A percentile compares a stretch with the other conserved stretches of the same genome.
Evolutionary conservation across 2,329 filamentous ascomycete species (phyloP).

Genomic region (Penicillium concentricum): DNA sequence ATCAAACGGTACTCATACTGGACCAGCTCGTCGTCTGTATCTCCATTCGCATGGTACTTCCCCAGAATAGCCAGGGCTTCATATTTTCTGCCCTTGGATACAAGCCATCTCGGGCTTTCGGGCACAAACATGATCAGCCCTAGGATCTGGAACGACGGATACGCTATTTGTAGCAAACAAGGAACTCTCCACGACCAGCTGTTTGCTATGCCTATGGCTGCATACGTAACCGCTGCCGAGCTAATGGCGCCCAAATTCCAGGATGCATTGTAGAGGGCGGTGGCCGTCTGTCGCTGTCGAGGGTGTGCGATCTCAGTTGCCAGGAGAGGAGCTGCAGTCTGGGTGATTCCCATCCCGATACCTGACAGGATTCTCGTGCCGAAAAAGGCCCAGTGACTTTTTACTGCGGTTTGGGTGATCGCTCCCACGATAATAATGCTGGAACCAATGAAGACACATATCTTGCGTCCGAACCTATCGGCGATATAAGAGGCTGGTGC

Average conservation of each 20-base stretch:
- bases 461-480: conserved; percentile 47
- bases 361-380: conserved; percentile 33
- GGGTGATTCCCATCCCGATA: conserved; percentile 36
- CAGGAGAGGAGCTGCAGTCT: conserved; percentile 27
- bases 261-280: conserved; percentile 28
- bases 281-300: conserved; percentile 27
- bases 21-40: conserved; percentile 26
- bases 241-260: conserved; percentile 19
- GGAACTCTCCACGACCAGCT: conserved; percentile 57
- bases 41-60: conserved; percentile 58
- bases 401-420: conserved; percentile 15
- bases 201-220: conserved; percentile 10
- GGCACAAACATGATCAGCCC: conserved; percentile 54
- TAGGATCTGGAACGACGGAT: conserved; percentile 48
- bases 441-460: conserved; percentile 45
- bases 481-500: conserved; percentile 24
- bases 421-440: conserved; percentile 25
- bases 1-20: conserved; percentile 23
- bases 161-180: conserved; percentile 52
- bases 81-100: conserved; percentile 57
- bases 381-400: conserved; percentile 24
- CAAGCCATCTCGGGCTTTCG: conserved; percentile 64
- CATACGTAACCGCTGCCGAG: conserved; percentile 12
- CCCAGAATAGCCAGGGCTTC: conserved; percentile 56
- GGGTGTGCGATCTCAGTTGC: conserved; percentile 32